Percentiles rank a stretch among this genome's conserved stretches.
These are phyloP conservation scores for Fraxinus nigra DNA, from an alignment of 305 asterid genomes.

Conservation along the genomic window DNA sequence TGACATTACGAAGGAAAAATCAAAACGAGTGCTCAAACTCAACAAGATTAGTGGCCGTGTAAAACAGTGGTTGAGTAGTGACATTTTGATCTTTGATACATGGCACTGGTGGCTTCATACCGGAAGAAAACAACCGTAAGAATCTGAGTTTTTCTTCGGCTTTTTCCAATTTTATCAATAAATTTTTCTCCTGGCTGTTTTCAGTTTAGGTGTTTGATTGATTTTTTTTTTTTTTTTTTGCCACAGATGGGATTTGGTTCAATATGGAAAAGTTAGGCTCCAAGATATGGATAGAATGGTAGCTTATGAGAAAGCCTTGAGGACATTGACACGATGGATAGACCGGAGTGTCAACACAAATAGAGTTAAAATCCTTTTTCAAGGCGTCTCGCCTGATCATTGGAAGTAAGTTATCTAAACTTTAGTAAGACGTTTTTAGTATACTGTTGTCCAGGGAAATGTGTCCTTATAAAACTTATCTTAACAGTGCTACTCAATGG, in stretches of 20 bases:
- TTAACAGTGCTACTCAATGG: slow-evolving; percentile 31
- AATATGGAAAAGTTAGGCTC: slow-evolving; percentile 10
- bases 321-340: slow-evolving; percentile 37
- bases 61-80: slow-evolving; percentile 25
- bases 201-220: background rate
- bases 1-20: slow-evolving; percentile 23
- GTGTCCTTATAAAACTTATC: too few relatives aligned
- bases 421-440: background rate
- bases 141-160: background rate
- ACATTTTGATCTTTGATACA: slow-evolving; percentile 41
- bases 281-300: slow-evolving; percentile 29
- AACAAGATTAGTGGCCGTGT: slow-evolving; percentile 29
- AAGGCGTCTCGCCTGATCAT: slow-evolving; percentile 48
- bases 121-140: slow-evolving; percentile 42
- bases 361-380: slow-evolving; percentile 24
- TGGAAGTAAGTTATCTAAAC: slow-evolving; percentile 29
- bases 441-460: too few relatives aligned
- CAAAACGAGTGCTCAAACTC: slow-evolving; percentile 30
- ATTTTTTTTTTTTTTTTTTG: background rate
- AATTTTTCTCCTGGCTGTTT: background rate
- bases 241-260: slow-evolving; percentile 37
- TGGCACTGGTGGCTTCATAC: slow-evolving; percentile 54
- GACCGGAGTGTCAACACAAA: slow-evolving; percentile 14
- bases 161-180: background rate
- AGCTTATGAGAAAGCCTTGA: slow-evolving; percentile 35